A percentile compares a stretch with the other conserved stretches of the same genome.
phyloP scores from a whole-genome alignment of 2,329 filamentous ascomycete species.

The Metarhizium humberi region DNA sequence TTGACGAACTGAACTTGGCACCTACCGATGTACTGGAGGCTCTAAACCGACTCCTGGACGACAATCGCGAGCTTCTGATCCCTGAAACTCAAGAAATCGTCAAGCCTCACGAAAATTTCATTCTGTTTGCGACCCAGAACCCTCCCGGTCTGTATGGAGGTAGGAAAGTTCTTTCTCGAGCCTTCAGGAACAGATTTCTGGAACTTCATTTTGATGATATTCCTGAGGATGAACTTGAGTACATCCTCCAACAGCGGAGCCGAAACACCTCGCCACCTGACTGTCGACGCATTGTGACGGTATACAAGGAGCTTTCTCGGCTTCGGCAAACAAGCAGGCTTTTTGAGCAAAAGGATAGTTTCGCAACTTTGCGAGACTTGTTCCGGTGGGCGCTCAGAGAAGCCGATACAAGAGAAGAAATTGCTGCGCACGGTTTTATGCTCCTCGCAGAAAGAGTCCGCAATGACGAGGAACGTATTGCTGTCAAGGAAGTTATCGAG shows the following conservation, averaged over 20 bases:
- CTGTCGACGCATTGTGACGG: slow-evolving; percentile 80
- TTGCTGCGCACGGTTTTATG: slow-evolving; percentile 93
- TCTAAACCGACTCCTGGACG: slow-evolving; percentile 87
- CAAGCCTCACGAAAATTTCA: slow-evolving; percentile 86
- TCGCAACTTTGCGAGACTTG: slow-evolving; percentile 89
- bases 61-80: slow-evolving; percentile 91
- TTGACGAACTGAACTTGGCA: slow-evolving; percentile 94
- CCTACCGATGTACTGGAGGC: slow-evolving; percentile 96
- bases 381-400: slow-evolving; percentile 89
- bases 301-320: slow-evolving; percentile 87
- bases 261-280: slow-evolving; percentile 83
- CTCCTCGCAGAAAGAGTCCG: slow-evolving; percentile 88
- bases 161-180: slow-evolving; percentile 82
- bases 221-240: slow-evolving; percentile 85
- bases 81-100: slow-evolving; percentile 95
- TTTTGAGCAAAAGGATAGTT: slow-evolving; percentile 96
- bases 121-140: slow-evolving; percentile 97
- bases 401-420: slow-evolving; percentile 76
- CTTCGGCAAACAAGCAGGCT: slow-evolving; percentile 82
- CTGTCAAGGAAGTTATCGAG: slow-evolving; percentile 83
- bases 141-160: slow-evolving; percentile 92
- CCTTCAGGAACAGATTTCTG: slow-evolving; percentile 93
- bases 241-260: slow-evolving; percentile 80
- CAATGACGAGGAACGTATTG: slow-evolving; percentile 75
- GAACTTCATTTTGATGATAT: slow-evolving; percentile 98